Conservation (phyloP, 1,139 yeast species). For the Candida tetrigidarum region DNA sequence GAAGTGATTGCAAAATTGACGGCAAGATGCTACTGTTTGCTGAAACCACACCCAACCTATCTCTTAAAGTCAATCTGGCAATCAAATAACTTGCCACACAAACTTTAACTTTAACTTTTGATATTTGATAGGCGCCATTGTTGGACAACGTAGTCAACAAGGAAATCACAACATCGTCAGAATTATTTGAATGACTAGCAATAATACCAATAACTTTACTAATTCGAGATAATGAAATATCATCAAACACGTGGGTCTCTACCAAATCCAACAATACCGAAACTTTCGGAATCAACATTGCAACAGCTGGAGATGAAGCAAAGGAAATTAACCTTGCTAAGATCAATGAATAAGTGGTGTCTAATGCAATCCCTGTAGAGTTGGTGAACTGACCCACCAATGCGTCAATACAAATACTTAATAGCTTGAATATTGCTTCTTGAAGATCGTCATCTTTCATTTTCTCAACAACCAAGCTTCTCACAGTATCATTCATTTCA, state of each 20-base stretch:
- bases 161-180: conserved; percentile 12
- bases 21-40: conserved; percentile 8
- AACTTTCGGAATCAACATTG: conserved; percentile 22
- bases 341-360: conserved; percentile 30
- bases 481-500: conserved; percentile 61
- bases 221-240: conserved; percentile 41
- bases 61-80: conserved; percentile 53
- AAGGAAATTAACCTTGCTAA: conserved; percentile 40
- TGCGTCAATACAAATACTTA: conserved; percentile 32
- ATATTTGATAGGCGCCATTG: conserved; percentile 20
- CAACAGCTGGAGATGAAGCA: conserved; percentile 34
- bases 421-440: conserved; percentile 20
- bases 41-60: conserved; percentile 30
- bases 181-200: conserved; percentile 45
- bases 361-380: conserved; percentile 18
- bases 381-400: conserved; percentile 29
- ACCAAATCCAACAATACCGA: conserved; percentile 28
- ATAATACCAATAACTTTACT: conserved; percentile 61
- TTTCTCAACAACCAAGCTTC: conserved; percentile 35
- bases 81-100: conserved; percentile 50
- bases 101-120: conserved; percentile 32
- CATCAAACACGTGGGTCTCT: conserved; percentile 27
- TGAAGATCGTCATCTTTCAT: conserved; percentile 22
- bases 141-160: conserved; percentile 18
- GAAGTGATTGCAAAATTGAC: conserved; percentile 16